phyloP scores from a whole-genome alignment of 2,329 filamentous ascomycete species.

The Pseudogymnoascus sp. region DNA sequence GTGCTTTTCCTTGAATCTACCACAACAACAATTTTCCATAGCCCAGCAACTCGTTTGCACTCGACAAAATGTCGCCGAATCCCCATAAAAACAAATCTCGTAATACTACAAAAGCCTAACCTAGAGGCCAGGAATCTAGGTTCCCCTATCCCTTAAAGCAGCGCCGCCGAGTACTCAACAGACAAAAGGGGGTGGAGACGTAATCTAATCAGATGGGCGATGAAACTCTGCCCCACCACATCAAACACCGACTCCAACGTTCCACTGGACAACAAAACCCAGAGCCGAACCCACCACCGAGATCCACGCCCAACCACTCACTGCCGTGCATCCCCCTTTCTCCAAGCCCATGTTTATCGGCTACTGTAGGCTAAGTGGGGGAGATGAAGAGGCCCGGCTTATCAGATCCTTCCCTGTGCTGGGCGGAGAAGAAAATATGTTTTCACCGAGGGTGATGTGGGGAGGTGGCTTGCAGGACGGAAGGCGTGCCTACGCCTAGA shows the following conservation, averaged over 20 bases:
- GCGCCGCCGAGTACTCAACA: not conserved
- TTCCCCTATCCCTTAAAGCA: not conserved
- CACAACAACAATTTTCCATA: not conserved
- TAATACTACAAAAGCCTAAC: not conserved
- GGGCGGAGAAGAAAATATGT: not conserved
- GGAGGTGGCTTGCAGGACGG: not conserved
- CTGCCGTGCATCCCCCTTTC: not conserved
- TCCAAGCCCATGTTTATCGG: not conserved
- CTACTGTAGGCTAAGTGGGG: not conserved
- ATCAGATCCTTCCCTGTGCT: not conserved
- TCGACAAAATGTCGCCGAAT: not conserved
- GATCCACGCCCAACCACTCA: not conserved
- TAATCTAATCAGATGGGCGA: conserved; percentile 7
- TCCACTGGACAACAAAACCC: not conserved
- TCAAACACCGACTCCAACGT: not conserved
- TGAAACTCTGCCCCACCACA: conserved; percentile 4
- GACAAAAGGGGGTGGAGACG: not conserved
- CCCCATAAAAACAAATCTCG: not conserved
- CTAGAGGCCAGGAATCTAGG: not conserved
- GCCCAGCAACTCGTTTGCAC: not conserved
- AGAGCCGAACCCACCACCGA: not conserved
- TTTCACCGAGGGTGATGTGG: not conserved
- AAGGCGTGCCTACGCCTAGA: not conserved
- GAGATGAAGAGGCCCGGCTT: not conserved
- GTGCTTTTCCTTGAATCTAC: not conserved